Conservation (phyloP, 352 stramenopile genomes). For the Pythium myriotylum region DNA sequence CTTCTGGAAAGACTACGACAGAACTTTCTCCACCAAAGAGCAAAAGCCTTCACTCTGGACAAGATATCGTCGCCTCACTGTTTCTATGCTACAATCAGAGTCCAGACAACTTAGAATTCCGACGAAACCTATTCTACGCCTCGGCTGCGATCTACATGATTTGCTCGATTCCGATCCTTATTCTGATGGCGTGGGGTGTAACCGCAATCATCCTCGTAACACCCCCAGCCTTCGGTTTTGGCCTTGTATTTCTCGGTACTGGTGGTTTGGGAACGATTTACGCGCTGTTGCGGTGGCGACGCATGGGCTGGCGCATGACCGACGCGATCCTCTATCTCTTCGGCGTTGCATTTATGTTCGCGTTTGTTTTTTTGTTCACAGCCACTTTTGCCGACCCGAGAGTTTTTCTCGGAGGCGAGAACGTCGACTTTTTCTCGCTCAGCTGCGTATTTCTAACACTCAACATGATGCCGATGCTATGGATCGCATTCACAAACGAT, state of each 20-base stretch:
- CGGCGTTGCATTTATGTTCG: conserved; percentile 47
- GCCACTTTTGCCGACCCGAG: conserved; percentile 78
- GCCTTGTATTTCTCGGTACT: conserved; percentile 69
- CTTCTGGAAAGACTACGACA: not conserved
- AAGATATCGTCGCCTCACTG: conserved; percentile 68
- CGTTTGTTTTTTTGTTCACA: conserved; percentile 82
- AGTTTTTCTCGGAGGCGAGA: conserved; percentile 65
- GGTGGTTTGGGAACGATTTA: conserved; percentile 57
- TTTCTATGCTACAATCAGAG: conserved; percentile 84
- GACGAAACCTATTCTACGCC: conserved; percentile 81
- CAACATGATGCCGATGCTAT: conserved; percentile 91
- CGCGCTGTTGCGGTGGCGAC: conserved; percentile 56
- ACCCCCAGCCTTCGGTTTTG: conserved; percentile 78
- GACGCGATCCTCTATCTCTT: conserved; percentile 56
- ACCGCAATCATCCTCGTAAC: conserved; percentile 70
- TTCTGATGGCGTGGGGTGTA: conserved; percentile 76
- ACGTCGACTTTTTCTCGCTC: conserved; percentile 80
- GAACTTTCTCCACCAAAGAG: not conserved
- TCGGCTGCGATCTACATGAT: conserved; percentile 56
- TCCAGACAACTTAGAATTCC: conserved; percentile 60
- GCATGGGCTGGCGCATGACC: conserved; percentile 86
- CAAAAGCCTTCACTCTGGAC: conserved; percentile 27
- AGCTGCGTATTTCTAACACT: conserved; percentile 81
- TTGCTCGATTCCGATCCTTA: conserved; percentile 54
- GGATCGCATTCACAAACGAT: conserved; percentile 91